These are phyloP conservation scores for Teratosphaeria epicoccoides DNA, from an alignment of 2,329 filamentous ascomycete genomes.

Conservation along the genomic window DNA sequence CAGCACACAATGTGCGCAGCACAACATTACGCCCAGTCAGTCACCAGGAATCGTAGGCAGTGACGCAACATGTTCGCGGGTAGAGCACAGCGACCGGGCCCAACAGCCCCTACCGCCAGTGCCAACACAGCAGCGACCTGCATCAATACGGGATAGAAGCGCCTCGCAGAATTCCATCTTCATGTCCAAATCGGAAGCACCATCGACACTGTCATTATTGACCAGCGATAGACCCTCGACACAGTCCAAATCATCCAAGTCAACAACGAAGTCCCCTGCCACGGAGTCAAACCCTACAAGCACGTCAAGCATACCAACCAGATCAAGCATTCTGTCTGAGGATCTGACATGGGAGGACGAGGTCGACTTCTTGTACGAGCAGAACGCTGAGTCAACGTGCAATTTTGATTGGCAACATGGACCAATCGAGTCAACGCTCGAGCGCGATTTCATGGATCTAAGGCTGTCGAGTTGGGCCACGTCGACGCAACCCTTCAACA, in stretches of 20 bases:
- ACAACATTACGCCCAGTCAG: background rate
- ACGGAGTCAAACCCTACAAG: slow-evolving; percentile 3
- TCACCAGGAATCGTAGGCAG: background rate
- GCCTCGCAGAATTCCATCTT: slow-evolving; percentile 4
- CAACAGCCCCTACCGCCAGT: slow-evolving; percentile 8
- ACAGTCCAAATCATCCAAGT: slow-evolving; percentile 5
- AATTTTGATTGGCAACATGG: slow-evolving; percentile 43
- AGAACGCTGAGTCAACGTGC: slow-evolving; percentile 49
- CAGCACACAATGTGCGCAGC: background rate
- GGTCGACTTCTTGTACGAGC: slow-evolving; percentile 52
- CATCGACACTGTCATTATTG: background rate
- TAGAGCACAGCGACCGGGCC: slow-evolving; percentile 1
- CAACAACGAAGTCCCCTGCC: slow-evolving; percentile 1
- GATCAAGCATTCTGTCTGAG: slow-evolving; percentile 19
- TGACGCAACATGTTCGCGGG: background rate
- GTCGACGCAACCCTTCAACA: background rate
- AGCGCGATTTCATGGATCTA: background rate
- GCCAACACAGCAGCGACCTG: background rate
- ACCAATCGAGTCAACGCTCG: background rate
- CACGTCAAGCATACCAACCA: slow-evolving; percentile 4
- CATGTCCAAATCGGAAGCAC: background rate
- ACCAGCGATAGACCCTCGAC: slow-evolving; percentile 1
- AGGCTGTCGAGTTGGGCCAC: background rate
- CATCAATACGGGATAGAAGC: slow-evolving; percentile 19
- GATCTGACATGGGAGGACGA: slow-evolving; percentile 50